Evolutionary conservation across 805 yeast species (phyloP), one percentile per base, ranked within the genome.

Genomic region (Sporopachydermia lactativora): DNA sequence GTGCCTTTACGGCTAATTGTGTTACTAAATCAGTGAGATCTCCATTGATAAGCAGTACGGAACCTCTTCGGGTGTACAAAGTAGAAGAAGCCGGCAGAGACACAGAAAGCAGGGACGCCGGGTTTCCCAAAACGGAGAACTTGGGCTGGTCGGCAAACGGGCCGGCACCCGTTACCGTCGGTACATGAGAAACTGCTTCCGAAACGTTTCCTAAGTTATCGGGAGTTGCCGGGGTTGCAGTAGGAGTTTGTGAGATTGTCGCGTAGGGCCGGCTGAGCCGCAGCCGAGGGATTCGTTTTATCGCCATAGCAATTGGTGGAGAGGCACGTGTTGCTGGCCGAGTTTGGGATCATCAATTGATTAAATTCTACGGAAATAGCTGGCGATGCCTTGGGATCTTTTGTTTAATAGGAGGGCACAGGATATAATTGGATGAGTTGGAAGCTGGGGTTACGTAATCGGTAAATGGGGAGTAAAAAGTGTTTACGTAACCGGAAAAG

Each of bases 31-130:
- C 31, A 8, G 31, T 24, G 17, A 51, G 42, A 39, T 61, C 58
- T 1, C 74, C 74, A 49, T 67, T 65, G 19, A 68, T 55, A 1
- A 67, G 70, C 15, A 69, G 55, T 35, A 69, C 49, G 1, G 64
- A 49, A 16, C 72, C 72, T 34, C 63, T 57, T 34, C 69, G 52
- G 16, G 66, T 58, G 39, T 51, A 62, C 18, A 68, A 48, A n/a
- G 50, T 47, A 3, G 68, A 54, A 3, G 65, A 55, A 5, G 68
- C 62, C 3, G 74, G 74, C 36, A 69, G 43, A 13, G 61, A 53
- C 13, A 68, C 60, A 38, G 60, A 60, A 37, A 69, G 53, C 41
- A 70, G 43, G 19, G 65, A 52, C n/a, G 61, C 55, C 3, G 69
- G 65, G 17, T 51, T 46, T 3, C 73, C 74, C 11, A 68, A 42